Conservation (phyloP, 2,329 filamentous ascomycete genomes). For the Talaromyces sp. region DNA sequence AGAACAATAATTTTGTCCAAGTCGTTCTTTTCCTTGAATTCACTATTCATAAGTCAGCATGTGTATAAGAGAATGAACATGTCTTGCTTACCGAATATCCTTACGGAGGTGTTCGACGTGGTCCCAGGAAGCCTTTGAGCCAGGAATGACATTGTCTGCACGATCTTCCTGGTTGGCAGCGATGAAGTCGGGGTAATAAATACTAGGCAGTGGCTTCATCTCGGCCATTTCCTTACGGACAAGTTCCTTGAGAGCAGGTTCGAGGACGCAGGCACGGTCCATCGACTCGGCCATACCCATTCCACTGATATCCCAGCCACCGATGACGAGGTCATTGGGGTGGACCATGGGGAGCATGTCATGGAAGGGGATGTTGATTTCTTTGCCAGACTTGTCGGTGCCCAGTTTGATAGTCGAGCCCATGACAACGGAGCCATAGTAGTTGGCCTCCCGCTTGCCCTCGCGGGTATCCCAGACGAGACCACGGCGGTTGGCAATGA, state of each 20-base stretch:
- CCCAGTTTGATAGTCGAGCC: conserved; percentile 95
- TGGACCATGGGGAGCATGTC: conserved; percentile 93
- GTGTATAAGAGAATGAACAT: conserved; percentile 1
- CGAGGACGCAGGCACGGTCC: conserved; percentile 91
- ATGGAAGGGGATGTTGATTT: conserved; percentile 95
- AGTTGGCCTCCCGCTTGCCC: conserved; percentile 79
- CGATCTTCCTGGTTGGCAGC: conserved; percentile 96
- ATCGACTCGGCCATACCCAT: conserved; percentile 86
- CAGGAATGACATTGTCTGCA: conserved; percentile 82
- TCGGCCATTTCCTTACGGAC: conserved; percentile 89
- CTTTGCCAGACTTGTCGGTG: conserved; percentile 75
- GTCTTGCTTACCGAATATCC: conserved; percentile 66
- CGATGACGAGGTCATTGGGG: conserved; percentile 89
- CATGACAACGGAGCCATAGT: conserved; percentile 98
- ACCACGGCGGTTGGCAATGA: conserved; percentile 85
- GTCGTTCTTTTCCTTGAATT: conserved; percentile 79
- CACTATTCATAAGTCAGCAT: conserved; percentile 39
- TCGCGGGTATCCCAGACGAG: conserved; percentile 93
- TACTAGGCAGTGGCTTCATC: conserved; percentile 83
- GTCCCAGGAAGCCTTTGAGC: conserved; percentile 73
- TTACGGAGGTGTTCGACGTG: conserved; percentile 91
- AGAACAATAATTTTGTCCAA: conserved; percentile 95
- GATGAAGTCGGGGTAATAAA: conserved; percentile 99
- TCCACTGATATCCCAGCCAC: conserved; percentile 94
- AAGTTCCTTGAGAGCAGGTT: conserved; percentile 84